Percentiles rank a stretch among this genome's conserved stretches.
phyloP scores from a whole-genome alignment of 129 eudicot genomes.

The Saussurea involucrata region DNA sequence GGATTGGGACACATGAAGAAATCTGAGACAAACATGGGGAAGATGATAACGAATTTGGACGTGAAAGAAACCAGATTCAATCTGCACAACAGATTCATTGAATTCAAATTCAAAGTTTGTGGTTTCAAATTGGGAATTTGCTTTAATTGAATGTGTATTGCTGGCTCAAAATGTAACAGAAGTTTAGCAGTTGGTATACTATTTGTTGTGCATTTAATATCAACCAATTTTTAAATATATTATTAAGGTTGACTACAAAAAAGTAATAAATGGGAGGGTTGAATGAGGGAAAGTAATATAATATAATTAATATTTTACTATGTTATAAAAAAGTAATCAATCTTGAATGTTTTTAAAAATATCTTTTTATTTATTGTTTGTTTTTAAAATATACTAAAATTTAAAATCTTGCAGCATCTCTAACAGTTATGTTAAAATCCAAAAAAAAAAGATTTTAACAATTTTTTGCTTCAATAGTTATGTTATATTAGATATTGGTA shows the following conservation, averaged over 20 bases:
- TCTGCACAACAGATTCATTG: neutral
- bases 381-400: no score
- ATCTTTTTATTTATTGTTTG: no score
- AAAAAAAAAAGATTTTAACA: no score
- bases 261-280: no score
- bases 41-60: conserved; percentile 25
- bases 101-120: conserved; percentile 13
- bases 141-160: neutral
- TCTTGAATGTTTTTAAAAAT: no score
- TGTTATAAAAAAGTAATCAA: no score
- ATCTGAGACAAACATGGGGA: conserved; percentile 16
- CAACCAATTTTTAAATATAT: neutral
- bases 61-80: conserved; percentile 19
- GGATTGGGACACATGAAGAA: conserved; percentile 1
- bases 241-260: neutral
- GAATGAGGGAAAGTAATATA: no score
- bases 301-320: no score
- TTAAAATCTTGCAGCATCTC: no score
- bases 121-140: neutral
- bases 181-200: neutral
- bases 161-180: neutral
- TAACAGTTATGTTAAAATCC: no score
- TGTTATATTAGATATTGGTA: no score
- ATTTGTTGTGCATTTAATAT: neutral
- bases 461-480: no score